These are phyloP conservation scores for Encephalitozoon hellem DNA, from an alignment of 371 early-diverging fungal genomes.

Conservation along the genomic window DNA sequence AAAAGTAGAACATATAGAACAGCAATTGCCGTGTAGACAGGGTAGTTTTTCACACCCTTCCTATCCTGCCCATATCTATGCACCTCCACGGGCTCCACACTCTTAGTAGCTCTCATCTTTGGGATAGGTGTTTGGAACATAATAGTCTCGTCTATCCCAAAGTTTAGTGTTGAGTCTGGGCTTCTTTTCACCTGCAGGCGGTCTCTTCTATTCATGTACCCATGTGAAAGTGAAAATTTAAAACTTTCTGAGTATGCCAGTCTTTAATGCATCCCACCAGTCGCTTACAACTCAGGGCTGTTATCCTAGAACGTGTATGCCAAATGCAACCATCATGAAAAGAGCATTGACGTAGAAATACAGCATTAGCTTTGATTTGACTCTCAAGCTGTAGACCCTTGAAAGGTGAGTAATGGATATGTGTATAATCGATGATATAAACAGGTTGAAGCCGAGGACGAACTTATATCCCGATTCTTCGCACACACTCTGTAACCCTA, in stretches of 20 bases:
- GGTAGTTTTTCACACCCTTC: not conserved
- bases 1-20: not conserved
- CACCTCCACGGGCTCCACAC: not conserved
- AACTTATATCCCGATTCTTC: slow-evolving; percentile 5
- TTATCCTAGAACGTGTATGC: not conserved
- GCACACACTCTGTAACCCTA: not conserved
- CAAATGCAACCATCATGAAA: not conserved
- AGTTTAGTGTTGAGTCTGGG: slow-evolving; percentile 13
- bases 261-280: not conserved
- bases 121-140: not conserved
- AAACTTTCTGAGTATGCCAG: not conserved
- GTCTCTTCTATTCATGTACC: slow-evolving; percentile 25
- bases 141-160: not conserved
- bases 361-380: not conserved
- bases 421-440: slow-evolving; percentile 41
- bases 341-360: not conserved
- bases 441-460: slow-evolving; percentile 31
- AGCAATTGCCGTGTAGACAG: not conserved
- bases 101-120: not conserved
- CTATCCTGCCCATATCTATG: not conserved
- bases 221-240: not conserved
- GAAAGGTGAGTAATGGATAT: slow-evolving; percentile 26
- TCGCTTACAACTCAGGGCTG: not conserved
- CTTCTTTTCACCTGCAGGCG: slow-evolving; percentile 1
- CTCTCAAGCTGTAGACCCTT: not conserved